These are phyloP conservation scores for Trametes pubescens DNA, from an alignment of 1,284 basidiomycete genomes.

Conservation along the genomic window DNA sequence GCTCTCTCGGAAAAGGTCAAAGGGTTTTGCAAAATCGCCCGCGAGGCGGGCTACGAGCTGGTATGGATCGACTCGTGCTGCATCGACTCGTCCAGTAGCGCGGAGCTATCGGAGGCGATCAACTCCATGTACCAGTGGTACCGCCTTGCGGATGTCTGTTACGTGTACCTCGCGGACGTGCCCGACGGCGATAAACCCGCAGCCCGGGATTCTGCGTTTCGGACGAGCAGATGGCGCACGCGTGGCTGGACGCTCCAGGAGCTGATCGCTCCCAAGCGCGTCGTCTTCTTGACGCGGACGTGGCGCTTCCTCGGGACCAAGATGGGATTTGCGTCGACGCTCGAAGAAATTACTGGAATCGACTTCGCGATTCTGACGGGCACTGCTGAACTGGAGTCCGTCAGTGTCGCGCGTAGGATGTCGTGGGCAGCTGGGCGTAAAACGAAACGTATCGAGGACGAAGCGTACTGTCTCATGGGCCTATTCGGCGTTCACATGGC, in stretches of 20 bases:
- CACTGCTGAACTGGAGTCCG: neutral
- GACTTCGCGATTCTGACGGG: neutral
- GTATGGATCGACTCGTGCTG: slow-evolving; percentile 16
- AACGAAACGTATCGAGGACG: slow-evolving; percentile 6
- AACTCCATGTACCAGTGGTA: slow-evolving; percentile 18
- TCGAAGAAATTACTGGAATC: slow-evolving; percentile 1
- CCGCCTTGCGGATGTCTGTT: slow-evolving; percentile 8
- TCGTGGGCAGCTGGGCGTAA: neutral
- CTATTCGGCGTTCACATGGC: slow-evolving; percentile 5
- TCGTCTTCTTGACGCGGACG: neutral
- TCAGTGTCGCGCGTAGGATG: slow-evolving; percentile 4
- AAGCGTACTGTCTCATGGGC: slow-evolving; percentile 7
- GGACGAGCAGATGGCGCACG: slow-evolving; percentile 4
- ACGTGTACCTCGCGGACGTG: slow-evolving; percentile 13
- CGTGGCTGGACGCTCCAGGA: slow-evolving; percentile 14
- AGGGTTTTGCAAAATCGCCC: neutral
- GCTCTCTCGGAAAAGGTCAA: slow-evolving; percentile 6
- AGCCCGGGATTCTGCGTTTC: neutral
- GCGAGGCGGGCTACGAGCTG: neutral
- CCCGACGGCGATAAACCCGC: neutral
- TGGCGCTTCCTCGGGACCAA: slow-evolving; percentile 9
- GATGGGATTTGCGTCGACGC: neutral
- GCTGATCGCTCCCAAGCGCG: slow-evolving; percentile 5
- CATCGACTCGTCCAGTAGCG: slow-evolving; percentile 12
- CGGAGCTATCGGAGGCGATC: slow-evolving; percentile 15